phyloP scores from a whole-genome alignment of 2,329 filamentous ascomycete genomes.

The Hymenoscyphus infarciens region DNA sequence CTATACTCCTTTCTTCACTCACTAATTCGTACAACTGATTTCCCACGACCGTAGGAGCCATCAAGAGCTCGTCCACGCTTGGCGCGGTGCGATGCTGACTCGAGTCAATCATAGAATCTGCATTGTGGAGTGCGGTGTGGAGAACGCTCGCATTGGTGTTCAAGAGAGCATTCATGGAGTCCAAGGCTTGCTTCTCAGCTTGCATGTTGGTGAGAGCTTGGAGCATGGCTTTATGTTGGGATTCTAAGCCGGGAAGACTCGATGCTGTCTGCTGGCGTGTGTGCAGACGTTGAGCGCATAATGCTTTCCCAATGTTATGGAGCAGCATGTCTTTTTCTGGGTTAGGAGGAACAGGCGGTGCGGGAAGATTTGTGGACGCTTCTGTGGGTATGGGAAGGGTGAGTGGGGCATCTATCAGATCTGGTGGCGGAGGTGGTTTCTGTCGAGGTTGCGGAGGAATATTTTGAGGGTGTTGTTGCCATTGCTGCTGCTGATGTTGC shows the following conservation, averaged over 20 bases:
- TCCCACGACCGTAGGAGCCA: slow-evolving; percentile 89
- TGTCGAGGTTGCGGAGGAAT: slow-evolving; percentile 37
- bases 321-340: slow-evolving; percentile 91
- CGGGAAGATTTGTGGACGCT: slow-evolving; percentile 48
- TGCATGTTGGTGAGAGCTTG: slow-evolving; percentile 67
- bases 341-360: slow-evolving; percentile 89
- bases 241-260: slow-evolving; percentile 69
- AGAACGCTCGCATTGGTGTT: slow-evolving; percentile 75
- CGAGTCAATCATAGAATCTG: slow-evolving; percentile 72
- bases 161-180: slow-evolving; percentile 66
- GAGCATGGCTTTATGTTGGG: slow-evolving; percentile 76
- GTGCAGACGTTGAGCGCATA: slow-evolving; percentile 65
- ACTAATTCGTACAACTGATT: slow-evolving; percentile 88
- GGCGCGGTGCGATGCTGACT: slow-evolving; percentile 68
- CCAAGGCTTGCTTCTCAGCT: slow-evolving; percentile 67
- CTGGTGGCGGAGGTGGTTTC: slow-evolving; percentile 38
- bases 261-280: slow-evolving; percentile 69
- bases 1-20: slow-evolving; percentile 82
- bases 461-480: slow-evolving; percentile 33
- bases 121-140: slow-evolving; percentile 70
- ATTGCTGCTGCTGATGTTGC: slow-evolving; percentile 27
- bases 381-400: slow-evolving; percentile 46
- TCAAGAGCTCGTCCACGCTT: slow-evolving; percentile 82
- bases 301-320: slow-evolving; percentile 66
- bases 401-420: slow-evolving; percentile 53